A percentile compares a stretch with the other conserved stretches of the same genome.
Evolutionary conservation across 2,329 filamentous ascomycete species (phyloP).

Genomic region (Diaporthe sp.): DNA sequence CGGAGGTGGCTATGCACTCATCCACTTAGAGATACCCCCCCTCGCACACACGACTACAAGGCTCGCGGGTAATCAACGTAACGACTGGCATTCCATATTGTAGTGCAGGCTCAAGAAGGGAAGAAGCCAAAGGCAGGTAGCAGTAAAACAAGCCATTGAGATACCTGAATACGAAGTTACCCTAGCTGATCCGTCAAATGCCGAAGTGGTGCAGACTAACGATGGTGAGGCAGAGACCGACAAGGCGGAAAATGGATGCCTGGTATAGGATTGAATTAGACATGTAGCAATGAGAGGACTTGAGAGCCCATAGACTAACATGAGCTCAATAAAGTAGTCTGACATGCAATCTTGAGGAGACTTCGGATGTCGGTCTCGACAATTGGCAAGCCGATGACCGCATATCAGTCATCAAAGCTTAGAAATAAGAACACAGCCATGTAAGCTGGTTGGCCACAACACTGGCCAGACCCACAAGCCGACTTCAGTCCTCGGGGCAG

Average conservation of each 20-base stretch:
- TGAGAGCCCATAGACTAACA: background rate
- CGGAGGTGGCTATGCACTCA: background rate
- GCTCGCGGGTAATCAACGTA: background rate
- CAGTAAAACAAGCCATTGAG: background rate
- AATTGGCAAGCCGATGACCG: background rate
- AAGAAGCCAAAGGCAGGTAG: background rate
- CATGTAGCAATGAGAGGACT: background rate
- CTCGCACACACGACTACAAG: background rate
- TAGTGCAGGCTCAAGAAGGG: background rate
- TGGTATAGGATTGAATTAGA: background rate
- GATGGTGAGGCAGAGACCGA: background rate
- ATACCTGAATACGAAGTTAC: background rate
- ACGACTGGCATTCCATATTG: background rate
- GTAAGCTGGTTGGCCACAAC: background rate
- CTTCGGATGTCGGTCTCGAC: conserved; percentile 1
- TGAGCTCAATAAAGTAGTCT: background rate
- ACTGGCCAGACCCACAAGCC: background rate
- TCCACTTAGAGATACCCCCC: background rate
- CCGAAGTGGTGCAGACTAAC: too few species aligned
- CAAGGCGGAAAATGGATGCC: background rate
- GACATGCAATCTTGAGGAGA: background rate
- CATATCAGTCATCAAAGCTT: conserved; percentile 2
- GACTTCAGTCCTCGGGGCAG: background rate
- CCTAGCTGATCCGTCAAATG: background rate
- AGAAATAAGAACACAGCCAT: background rate